These are phyloP conservation scores for Aspergillus bombycis DNA, from an alignment of 2,329 filamentous ascomycete species.

Conservation along the genomic window DNA sequence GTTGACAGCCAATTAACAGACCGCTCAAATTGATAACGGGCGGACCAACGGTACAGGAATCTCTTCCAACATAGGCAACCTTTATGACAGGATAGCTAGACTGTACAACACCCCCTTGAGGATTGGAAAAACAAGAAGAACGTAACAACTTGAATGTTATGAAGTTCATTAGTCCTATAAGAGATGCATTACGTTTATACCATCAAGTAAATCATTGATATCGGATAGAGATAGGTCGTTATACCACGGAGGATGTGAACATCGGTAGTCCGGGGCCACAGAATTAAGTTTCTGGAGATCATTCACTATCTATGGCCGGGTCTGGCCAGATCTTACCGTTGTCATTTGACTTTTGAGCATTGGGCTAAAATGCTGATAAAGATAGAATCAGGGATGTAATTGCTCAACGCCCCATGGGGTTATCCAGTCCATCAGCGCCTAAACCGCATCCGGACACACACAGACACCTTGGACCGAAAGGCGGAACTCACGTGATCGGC, in stretches of 20 bases:
- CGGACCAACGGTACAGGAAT: background rate
- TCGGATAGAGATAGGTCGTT: no score
- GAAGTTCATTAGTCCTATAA: background rate
- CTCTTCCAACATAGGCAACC: background rate
- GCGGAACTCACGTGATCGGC: background rate
- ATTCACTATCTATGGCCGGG: background rate
- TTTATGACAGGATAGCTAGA: background rate
- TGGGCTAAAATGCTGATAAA: background rate
- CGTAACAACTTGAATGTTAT: no score
- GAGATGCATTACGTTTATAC: no score
- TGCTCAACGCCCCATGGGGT: background rate
- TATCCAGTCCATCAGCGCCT: background rate
- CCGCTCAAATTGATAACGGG: background rate
- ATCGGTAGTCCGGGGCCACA: no score
- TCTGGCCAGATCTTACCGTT: background rate
- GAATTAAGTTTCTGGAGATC: no score
- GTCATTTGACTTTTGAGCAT: background rate
- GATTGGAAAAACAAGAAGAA: background rate
- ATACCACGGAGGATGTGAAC: no score
- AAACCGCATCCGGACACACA: background rate
- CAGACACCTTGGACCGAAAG: background rate
- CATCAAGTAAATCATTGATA: no score
- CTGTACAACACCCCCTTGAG: background rate
- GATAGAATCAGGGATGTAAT: background rate
- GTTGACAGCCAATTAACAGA: background rate